Evolutionary conservation across 2,329 filamentous ascomycete species (phyloP), one percentile per base, ranked within the genome.

Genomic region (Didymella glomerata): DNA sequence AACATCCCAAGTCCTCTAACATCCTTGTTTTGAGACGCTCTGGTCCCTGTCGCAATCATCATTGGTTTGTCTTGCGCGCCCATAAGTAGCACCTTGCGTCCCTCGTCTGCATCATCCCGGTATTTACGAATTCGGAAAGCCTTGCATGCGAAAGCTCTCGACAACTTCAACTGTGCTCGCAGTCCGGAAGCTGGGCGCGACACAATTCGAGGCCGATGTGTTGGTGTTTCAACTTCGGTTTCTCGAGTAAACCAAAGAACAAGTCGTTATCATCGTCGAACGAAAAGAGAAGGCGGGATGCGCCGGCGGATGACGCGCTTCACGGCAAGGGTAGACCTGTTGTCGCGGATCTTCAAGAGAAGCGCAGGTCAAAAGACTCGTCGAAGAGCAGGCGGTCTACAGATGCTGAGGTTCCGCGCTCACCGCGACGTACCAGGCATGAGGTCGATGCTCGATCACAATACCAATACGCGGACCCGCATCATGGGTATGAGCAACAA

Each of bases 221-320:
- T 66, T 76, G 74, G 69, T 72, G 70, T 63, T 75, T 73, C 62
- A 69, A 68, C 48, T 76, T 75, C 57, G 68, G 69, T 53, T 57
- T 68, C 56, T 68, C 71, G 44, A 67, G 63, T 57, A 70, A 62
- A 56, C 71, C 72, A 62, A 76, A 75, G 63, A 70, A 52, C 49
- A 74, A 69, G 50, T 64, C 38, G 47, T 71, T 73, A 51, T 65
- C 67, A 46, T 71, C 73, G 53, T 66, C 67, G 44, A 53, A 53
- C 10, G 67, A 72, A 54, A 72, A 74, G 55, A 75, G 73, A 64
- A 75, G 64, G 66, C 66, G 67, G 56, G 69, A 70, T 27, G 62
- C 54, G 32, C 67, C 65, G 16, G 41, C 53, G 34, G 59, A 68
- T 44, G 63, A 67, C 36, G 51, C 68, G 45, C 67, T 71, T 48